Conservation (phyloP, 345 rosid genomes). For the Eutrema yunnanense region DNA sequence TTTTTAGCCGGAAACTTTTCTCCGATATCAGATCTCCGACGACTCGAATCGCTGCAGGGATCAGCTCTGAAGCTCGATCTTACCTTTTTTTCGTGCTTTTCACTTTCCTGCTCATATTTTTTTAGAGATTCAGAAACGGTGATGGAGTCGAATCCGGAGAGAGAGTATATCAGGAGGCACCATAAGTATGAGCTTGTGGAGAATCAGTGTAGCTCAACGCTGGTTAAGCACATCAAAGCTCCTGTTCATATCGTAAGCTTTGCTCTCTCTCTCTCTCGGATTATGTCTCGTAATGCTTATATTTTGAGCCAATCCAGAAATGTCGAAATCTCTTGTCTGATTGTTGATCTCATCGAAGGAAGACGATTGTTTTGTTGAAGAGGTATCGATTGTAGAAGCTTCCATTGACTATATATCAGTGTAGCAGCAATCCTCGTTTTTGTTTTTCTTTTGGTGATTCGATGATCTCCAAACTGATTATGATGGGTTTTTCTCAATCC, state of each 20-base stretch:
- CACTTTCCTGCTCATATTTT: background rate
- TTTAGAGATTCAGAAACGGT: too few relatives aligned
- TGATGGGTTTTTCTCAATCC: background rate
- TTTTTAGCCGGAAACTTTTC: constrained; percentile 5
- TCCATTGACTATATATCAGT: background rate
- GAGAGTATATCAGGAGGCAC: constrained; percentile 52
- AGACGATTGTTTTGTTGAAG: background rate
- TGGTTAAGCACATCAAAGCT: constrained; percentile 81
- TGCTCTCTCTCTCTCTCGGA: background rate
- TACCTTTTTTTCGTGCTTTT: background rate
- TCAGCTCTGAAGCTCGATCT: background rate
- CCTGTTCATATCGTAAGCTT: constrained; percentile 83
- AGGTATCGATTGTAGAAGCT: background rate
- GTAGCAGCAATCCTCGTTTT: background rate
- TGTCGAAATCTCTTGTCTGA: background rate
- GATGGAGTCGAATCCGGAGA: constrained; percentile 33
- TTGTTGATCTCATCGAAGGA: background rate
- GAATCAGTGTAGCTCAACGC: constrained; percentile 79
- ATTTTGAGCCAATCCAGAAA: background rate
- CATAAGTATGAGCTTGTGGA: constrained; percentile 54
- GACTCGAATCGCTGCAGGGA: background rate
- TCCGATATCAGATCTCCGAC: constrained; percentile 20
- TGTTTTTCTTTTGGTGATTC: background rate
- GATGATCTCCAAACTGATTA: background rate
- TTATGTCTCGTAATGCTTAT: too few relatives aligned